Evolutionary conservation across 2,329 filamentous ascomycete genomes (phyloP).

Genomic region (Metarhizium brunneum): DNA sequence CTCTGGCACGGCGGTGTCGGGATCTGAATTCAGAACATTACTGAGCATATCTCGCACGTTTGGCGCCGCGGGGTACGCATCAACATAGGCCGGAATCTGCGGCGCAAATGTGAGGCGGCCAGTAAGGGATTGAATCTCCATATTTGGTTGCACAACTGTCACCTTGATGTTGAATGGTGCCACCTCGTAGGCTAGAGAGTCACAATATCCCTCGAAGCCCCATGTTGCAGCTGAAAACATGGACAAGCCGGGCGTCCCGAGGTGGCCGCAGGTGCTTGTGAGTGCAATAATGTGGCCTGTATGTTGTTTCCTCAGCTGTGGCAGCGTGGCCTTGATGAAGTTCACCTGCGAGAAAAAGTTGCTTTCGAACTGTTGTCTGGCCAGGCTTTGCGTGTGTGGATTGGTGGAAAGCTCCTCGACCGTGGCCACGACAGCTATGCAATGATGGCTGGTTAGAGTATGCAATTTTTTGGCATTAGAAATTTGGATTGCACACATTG

Average conservation of each 20-base stretch:
- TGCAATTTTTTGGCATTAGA: neutral
- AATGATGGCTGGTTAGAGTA: neutral
- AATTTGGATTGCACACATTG: neutral
- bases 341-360: constrained; percentile 96
- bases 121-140: constrained; percentile 81
- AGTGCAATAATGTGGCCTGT: constrained; percentile 86
- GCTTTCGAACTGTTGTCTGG: constrained; percentile 85
- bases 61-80: constrained; percentile 50
- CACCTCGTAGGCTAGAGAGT: constrained; percentile 91
- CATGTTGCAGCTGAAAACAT: constrained; percentile 90
- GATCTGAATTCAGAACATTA: constrained; percentile 68
- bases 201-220: constrained; percentile 93
- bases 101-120: constrained; percentile 82
- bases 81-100: constrained; percentile 48
- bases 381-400: constrained; percentile 63
- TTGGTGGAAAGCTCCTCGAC: constrained; percentile 81
- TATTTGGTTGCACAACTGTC: constrained; percentile 90
- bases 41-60: constrained; percentile 75
- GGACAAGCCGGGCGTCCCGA: constrained; percentile 83
- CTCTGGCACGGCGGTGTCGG: constrained; percentile 45
- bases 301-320: constrained; percentile 67
- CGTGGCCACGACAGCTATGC: constrained; percentile 70
- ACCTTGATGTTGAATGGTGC: constrained; percentile 95
- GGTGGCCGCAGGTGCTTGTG: constrained; percentile 82
- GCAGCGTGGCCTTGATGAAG: constrained; percentile 82